phyloP scores from a whole-genome alignment of 129 eudicot species.

The Apium graveolens region DNA sequence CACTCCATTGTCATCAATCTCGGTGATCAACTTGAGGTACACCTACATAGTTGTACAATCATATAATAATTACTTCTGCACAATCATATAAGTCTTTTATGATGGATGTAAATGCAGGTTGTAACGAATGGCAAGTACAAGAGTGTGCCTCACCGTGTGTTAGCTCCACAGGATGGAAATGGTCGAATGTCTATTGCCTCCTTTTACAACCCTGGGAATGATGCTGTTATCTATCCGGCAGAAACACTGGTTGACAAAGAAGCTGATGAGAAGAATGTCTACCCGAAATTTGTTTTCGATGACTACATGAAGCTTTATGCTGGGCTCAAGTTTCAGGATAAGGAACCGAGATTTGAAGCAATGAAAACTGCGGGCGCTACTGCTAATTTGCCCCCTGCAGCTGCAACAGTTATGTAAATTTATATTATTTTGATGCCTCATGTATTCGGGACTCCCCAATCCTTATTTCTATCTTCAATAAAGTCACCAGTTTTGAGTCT shows the following conservation, averaged over 20 bases:
- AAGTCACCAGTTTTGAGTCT: too few species aligned
- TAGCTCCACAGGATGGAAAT: constrained; percentile 44
- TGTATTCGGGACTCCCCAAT: too few species aligned
- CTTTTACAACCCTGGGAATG: constrained; percentile 52
- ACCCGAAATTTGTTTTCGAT: constrained; percentile 13
- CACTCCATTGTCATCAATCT: constrained; percentile 61
- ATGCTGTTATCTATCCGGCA: constrained; percentile 57
- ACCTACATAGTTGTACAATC: too few species aligned
- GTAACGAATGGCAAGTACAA: constrained; percentile 61
- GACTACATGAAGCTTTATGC: too few species aligned
- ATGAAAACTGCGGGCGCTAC: too few species aligned
- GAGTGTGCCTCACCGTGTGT: constrained; percentile 58
- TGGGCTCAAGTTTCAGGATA: too few species aligned
- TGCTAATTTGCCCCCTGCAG: too few species aligned
- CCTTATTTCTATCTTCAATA: too few species aligned
- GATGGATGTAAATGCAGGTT: constrained; percentile 20
- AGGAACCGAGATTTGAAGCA: too few species aligned
- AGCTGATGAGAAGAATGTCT: constrained; percentile 21
- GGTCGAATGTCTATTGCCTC: constrained; percentile 53
- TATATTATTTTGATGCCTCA: too few species aligned
- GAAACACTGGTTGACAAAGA: constrained; percentile 32
- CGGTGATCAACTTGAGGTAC: constrained; percentile 60
- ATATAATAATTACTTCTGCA: background rate
- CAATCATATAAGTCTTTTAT: background rate
- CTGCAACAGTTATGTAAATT: too few species aligned